Evolutionary conservation across 257 asterid species (phyloP).

Genomic region (Fraxinus anomala): DNA sequence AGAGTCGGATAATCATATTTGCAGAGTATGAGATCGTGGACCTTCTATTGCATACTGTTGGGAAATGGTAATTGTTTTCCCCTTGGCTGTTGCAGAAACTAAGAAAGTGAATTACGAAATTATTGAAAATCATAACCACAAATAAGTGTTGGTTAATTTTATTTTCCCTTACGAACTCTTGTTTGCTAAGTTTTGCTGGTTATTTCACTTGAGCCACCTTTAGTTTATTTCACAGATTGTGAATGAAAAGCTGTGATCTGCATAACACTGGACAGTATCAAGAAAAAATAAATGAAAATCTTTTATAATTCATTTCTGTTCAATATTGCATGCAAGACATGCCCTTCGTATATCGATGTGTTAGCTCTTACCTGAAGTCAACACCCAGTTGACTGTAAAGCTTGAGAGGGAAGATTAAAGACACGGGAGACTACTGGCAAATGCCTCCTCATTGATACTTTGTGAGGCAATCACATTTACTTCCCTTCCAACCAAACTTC

Average conservation of each 20-base stretch:
- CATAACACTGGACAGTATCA: neutral
- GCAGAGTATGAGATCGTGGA: neutral
- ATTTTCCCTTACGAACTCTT: neutral
- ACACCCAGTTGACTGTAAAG: neutral
- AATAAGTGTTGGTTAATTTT: neutral
- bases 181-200: neutral
- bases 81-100: neutral
- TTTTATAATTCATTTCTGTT: neutral
- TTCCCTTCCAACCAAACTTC: neutral
- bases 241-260: neutral
- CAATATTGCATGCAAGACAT: neutral
- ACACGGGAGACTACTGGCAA: neutral
- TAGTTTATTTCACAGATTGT: neutral
- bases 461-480: neutral
- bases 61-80: conserved; percentile 3
- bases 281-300: neutral
- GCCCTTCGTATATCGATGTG: neutral
- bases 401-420: too few species aligned
- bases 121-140: neutral
- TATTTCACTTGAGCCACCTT: neutral
- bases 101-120: neutral
- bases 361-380: neutral
- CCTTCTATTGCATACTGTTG: neutral
- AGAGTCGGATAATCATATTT: neutral
- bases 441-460: neutral